phyloP scores from a whole-genome alignment of 1,284 basidiomycete species.

The Xanthoconium separans region DNA sequence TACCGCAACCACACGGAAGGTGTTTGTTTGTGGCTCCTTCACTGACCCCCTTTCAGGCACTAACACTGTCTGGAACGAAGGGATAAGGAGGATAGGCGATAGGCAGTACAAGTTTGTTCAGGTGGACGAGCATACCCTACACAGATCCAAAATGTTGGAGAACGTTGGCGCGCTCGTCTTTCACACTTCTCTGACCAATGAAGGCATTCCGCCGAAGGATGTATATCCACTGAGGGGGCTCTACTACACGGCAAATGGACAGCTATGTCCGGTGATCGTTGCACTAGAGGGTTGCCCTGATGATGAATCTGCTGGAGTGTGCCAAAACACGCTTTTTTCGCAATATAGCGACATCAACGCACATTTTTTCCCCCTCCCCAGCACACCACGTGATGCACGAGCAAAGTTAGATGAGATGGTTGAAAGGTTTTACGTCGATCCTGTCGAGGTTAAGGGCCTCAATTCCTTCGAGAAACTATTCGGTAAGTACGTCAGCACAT shows the following conservation, averaged over 20 bases:
- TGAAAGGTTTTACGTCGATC: neutral
- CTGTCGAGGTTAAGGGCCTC: neutral
- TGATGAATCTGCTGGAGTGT: neutral
- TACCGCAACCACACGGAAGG: neutral
- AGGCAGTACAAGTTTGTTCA: neutral
- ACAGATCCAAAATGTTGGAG: neutral
- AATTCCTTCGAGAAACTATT: neutral
- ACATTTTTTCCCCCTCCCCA: neutral
- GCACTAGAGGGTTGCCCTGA: neutral
- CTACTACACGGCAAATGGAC: neutral
- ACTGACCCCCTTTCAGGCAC: neutral
- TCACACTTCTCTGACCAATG: neutral
- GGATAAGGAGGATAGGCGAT: neutral
- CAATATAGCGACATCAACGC: neutral
- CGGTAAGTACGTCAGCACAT: neutral
- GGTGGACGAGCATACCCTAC: neutral
- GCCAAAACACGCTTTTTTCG: neutral
- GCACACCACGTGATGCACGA: neutral
- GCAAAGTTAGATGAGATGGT: neutral
- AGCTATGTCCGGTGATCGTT: slow-evolving; percentile 1
- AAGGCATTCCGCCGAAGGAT: neutral
- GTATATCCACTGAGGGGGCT: neutral
- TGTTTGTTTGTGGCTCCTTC: neutral
- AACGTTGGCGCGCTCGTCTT: neutral
- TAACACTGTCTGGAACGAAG: neutral